phyloP scores from a whole-genome alignment of 2,329 filamentous ascomycete genomes.

The Coniochaeta prunicola region DNA sequence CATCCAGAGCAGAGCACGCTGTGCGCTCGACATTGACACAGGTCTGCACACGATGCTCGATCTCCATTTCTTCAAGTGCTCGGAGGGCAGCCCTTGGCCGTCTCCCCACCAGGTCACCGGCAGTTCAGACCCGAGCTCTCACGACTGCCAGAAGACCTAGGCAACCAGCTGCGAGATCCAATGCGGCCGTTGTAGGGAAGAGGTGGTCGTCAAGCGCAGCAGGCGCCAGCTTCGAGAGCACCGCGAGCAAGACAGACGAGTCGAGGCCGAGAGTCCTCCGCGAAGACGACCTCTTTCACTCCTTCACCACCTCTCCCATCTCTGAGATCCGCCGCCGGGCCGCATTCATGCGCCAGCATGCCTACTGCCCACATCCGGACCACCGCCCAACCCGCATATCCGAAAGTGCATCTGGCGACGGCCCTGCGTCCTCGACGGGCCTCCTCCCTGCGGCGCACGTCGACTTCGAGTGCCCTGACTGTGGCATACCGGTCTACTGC shows the following conservation, averaged over 20 bases:
- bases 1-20: conserved; percentile 25
- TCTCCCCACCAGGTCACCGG: neutral
- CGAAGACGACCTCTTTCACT: conserved; percentile 84
- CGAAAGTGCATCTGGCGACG: conserved; percentile 57
- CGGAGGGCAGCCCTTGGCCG: neutral
- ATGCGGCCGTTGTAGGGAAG: neutral
- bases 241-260: conserved; percentile 6
- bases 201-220: neutral
- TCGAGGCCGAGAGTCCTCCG: conserved; percentile 36
- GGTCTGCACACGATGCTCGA: conserved; percentile 32
- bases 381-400: conserved; percentile 71
- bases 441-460: conserved; percentile 69
- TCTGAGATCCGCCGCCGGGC: conserved; percentile 82
- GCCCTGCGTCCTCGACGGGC: conserved; percentile 34
- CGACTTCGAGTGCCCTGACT: conserved; percentile 92
- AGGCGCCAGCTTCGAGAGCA: neutral
- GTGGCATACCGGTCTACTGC: conserved; percentile 89
- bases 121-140: neutral
- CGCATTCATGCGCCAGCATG: conserved; percentile 86
- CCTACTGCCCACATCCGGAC: conserved; percentile 84
- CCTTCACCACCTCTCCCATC: conserved; percentile 82
- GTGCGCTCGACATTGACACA: conserved; percentile 30
- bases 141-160: neutral
- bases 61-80: conserved; percentile 22
- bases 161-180: neutral